phyloP scores from a whole-genome alignment of 1,139 yeast species.

The Sugiyamaella grinbergsii region DNA sequence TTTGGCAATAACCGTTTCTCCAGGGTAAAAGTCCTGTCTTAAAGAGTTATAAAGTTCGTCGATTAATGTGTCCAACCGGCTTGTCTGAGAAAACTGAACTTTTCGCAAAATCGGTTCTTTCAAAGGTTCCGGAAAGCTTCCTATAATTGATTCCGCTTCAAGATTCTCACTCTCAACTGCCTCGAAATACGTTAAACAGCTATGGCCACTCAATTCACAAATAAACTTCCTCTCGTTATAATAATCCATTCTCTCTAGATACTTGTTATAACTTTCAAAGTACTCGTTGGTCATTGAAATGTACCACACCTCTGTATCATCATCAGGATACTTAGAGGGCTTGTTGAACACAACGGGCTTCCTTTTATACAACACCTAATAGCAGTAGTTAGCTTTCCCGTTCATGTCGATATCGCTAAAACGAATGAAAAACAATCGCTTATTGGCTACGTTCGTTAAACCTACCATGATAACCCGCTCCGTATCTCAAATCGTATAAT shows the following conservation, averaged over 20 bases:
- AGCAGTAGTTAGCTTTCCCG: constrained; percentile 7
- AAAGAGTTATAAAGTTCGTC: constrained; percentile 74
- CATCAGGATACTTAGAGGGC: constrained; percentile 33
- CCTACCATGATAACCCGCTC: neutral
- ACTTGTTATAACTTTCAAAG: constrained; percentile 75
- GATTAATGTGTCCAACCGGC: constrained; percentile 82
- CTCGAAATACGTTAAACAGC: constrained; percentile 86
- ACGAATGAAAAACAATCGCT: too few relatives aligned
- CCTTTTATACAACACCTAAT: constrained; percentile 42
- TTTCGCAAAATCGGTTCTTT: constrained; percentile 87
- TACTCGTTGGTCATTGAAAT: constrained; percentile 88
- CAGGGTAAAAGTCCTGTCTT: constrained; percentile 86
- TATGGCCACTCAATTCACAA: constrained; percentile 94
- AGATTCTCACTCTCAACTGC: constrained; percentile 70
- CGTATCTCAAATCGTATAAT: neutral
- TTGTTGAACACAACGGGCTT: constrained; percentile 39
- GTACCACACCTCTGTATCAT: constrained; percentile 54
- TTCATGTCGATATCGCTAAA: too few relatives aligned
- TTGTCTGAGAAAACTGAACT: constrained; percentile 79
- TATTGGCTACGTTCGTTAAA: too few relatives aligned
- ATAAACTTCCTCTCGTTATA: constrained; percentile 66
- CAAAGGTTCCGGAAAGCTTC: constrained; percentile 84
- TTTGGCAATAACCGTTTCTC: constrained; percentile 71
- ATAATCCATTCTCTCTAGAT: constrained; percentile 50
- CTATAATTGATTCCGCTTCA: constrained; percentile 58